phyloP scores from a whole-genome alignment of 2,329 filamentous ascomycete genomes.

The Exophiala bonariae region DNA sequence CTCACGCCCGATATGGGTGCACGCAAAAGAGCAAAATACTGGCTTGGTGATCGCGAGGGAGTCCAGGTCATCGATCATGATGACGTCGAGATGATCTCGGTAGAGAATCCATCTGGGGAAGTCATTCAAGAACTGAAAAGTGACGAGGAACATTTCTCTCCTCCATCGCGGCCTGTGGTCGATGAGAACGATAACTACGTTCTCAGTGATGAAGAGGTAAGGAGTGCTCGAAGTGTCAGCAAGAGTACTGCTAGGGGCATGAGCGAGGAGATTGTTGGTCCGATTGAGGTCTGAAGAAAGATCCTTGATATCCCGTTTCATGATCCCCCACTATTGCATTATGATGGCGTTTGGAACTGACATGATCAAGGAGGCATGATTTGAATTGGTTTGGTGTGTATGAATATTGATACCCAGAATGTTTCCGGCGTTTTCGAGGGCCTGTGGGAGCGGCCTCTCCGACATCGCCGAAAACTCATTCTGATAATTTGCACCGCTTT shows the following conservation, averaged over 20 bases:
- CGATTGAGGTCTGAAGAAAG: constrained; percentile 49
- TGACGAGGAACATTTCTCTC: constrained; percentile 29
- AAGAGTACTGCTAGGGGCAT: constrained; percentile 51
- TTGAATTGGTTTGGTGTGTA: constrained; percentile 13
- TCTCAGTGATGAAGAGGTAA: constrained; percentile 46
- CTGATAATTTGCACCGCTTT: not conserved
- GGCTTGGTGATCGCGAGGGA: constrained; percentile 70
- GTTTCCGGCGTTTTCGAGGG: constrained; percentile 18
- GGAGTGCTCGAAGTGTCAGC: constrained; percentile 34
- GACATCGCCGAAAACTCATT: constrained; percentile 7
- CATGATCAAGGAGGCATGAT: not conserved
- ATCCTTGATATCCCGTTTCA: not conserved
- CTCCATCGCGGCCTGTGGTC: constrained; percentile 31
- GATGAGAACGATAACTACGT: constrained; percentile 45
- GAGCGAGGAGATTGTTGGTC: constrained; percentile 55
- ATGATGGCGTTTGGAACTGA: not conserved
- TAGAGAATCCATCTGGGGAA: constrained; percentile 8
- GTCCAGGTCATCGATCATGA: constrained; percentile 44
- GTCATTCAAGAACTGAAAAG: constrained; percentile 16
- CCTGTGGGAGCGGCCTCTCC: constrained; percentile 22
- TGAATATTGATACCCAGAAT: constrained; percentile 25
- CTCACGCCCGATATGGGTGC: constrained; percentile 57
- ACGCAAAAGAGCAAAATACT: constrained; percentile 81
- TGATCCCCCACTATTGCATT: not conserved
- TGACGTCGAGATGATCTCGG: constrained; percentile 41